Evolutionary conservation across 225 moss, liverwort and hornwort genomes (phyloP).

Genomic region (Polytrichum formosum): DNA sequence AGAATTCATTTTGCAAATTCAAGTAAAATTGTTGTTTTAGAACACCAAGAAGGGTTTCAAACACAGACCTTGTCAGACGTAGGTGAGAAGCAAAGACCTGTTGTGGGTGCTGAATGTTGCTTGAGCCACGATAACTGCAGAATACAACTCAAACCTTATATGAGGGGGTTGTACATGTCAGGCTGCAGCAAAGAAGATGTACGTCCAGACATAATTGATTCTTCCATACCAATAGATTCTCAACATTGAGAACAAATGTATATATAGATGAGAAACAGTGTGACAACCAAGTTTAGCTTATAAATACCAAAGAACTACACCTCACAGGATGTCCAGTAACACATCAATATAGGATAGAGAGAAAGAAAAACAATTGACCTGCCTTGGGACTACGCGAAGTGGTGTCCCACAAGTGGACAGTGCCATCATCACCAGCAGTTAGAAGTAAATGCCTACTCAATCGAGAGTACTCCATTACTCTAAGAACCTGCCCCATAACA

Average conservation of each 20-base stretch:
- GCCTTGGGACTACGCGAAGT: slow-evolving; percentile 98
- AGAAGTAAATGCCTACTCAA: slow-evolving; percentile 97
- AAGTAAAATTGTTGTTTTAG: too few relatives aligned
- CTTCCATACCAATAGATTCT: too few relatives aligned
- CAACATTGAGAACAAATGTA: too few relatives aligned
- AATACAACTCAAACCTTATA: slow-evolving; percentile 5
- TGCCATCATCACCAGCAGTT: slow-evolving; percentile 99
- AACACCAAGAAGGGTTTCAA: slow-evolving; percentile 1
- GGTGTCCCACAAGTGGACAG: slow-evolving; percentile 98
- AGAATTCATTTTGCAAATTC: too few relatives aligned
- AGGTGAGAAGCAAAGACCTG: slow-evolving; percentile 98
- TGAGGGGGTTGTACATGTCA: background rate
- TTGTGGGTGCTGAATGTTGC: slow-evolving; percentile 96
- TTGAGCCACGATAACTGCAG: slow-evolving; percentile 94
- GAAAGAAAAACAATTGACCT: slow-evolving; percentile 69
- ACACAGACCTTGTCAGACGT: slow-evolving; percentile 85
- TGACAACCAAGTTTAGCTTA: too few relatives aligned
- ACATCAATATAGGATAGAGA: background rate
- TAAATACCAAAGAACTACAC: too few relatives aligned
- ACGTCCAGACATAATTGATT: too few relatives aligned
- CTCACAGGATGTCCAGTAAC: too few relatives aligned
- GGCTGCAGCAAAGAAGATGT: background rate
- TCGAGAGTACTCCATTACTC: slow-evolving; percentile 99
- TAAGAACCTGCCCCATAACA: slow-evolving; percentile 86
- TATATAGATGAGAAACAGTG: too few relatives aligned